Base-by-base conservation (phyloP, 495 filamentous ascomycete genomes). In the Podospora australis region DNA sequence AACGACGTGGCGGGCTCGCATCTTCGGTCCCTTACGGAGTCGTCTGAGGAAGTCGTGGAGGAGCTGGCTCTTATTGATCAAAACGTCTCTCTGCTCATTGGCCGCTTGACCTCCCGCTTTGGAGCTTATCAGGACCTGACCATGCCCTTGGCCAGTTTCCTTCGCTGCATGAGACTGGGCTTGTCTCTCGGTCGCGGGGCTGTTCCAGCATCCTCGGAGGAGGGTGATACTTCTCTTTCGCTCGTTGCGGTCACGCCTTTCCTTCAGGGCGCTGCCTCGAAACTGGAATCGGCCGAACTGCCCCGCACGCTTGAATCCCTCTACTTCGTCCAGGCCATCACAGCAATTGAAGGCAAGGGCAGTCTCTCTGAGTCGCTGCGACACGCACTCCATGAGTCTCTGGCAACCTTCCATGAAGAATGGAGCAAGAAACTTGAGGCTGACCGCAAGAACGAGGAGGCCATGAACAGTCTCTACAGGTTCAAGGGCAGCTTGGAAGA, bases 111-210 rank as follows among this genome's bases (percentile, higher is more conserved):
- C 2, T 67, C 75, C 2, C 71, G 80, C 17, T 90, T 86, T 60
- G 75, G 79, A 34, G 80, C 78, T 25, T 97, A 95, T 54, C 84
- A 87, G 46, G 92, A 99, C 63, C 73, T 97, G 40, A 84, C 84
- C 0, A 73, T 74, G 39, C 90, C 90, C 2, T 70, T 88, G 32
- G 73, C 90, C 49, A 87, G 84, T 38, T 89, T 96, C 54, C 74
- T 97, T 7, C 80, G 86, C 45, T 83, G 87, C 46, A 71, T 99
- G 9, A 83, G 85, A 52, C 62, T 91, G 47, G 88, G 90, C 10
- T 59, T 95, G 24, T 83, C 77, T 13, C 64, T 95, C 23, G 59
- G 59, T 3, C 71, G 73, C 29, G 72, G 55, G 23, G 58, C 72
- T 32, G 42, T 56, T 0, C 53, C 65, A n/a, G 49, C 52, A 6